These are phyloP conservation scores for Tricholoma sp. DNA, from an alignment of 768 basidiomycete genomes.

Conservation along the genomic window DNA sequence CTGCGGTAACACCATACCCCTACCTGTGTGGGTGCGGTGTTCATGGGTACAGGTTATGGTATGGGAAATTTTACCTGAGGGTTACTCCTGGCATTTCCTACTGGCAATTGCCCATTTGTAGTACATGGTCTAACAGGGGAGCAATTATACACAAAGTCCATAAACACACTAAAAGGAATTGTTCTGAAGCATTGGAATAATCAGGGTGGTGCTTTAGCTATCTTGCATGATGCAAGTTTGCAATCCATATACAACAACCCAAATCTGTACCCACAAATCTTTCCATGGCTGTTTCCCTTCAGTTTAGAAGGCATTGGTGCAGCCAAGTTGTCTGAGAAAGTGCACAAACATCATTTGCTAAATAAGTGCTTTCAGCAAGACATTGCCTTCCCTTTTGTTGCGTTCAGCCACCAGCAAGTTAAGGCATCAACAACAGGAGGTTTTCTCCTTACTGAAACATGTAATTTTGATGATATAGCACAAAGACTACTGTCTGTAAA, in stretches of 20 bases:
- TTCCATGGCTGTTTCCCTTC: neutral
- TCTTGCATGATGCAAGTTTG: neutral
- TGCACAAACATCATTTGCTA: slow-evolving; percentile 21
- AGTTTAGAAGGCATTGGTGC: neutral
- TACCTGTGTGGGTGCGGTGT: too few relatives aligned
- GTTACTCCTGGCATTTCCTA: too few relatives aligned
- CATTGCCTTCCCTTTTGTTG: too few relatives aligned
- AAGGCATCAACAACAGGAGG: slow-evolving; percentile 16
- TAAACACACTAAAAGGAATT: neutral
- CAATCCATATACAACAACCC: too few relatives aligned
- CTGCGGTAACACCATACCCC: too few relatives aligned
- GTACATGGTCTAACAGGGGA: neutral
- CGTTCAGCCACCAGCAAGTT: slow-evolving; percentile 22
- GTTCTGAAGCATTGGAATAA: neutral
- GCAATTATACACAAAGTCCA: neutral
- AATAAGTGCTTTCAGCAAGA: slow-evolving; percentile 26
- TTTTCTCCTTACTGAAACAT: slow-evolving; percentile 15
- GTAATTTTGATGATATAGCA: slow-evolving; percentile 14
- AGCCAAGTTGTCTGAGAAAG: neutral
- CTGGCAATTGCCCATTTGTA: neutral
- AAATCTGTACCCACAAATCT: too few relatives aligned
- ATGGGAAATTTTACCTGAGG: too few relatives aligned
- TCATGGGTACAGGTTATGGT: too few relatives aligned
- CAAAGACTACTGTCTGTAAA: slow-evolving; percentile 12
- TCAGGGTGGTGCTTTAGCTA: neutral